These are phyloP conservation scores for Penicillium turbatum DNA, from an alignment of 495 filamentous ascomycete genomes.

Conservation along the genomic window DNA sequence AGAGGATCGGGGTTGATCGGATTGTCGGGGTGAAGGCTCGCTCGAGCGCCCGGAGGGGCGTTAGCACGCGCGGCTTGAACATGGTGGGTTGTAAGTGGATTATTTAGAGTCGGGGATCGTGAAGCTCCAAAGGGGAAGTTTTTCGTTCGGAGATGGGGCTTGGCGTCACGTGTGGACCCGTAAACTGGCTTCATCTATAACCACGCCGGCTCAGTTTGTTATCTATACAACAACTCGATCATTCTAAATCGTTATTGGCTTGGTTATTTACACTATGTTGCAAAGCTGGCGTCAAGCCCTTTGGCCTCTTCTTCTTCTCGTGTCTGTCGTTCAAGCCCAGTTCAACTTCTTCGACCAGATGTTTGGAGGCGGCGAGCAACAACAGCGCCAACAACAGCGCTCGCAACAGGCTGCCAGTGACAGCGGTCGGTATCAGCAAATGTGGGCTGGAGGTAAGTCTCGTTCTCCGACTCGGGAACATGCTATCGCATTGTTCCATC, in stretches of 20 bases:
- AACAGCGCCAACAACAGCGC: slow-evolving; percentile 59
- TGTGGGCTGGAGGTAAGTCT: slow-evolving; percentile 58
- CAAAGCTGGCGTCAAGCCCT: slow-evolving; percentile 24
- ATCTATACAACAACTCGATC: background rate
- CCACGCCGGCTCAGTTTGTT: background rate
- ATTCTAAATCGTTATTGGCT: background rate
- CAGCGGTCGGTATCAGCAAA: slow-evolving; percentile 66
- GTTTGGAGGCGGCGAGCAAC: slow-evolving; percentile 57
- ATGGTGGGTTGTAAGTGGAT: slow-evolving; percentile 24
- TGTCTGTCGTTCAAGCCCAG: slow-evolving; percentile 55
- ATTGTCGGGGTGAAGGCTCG: slow-evolving; percentile 32
- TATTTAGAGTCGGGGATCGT: slow-evolving; percentile 15
- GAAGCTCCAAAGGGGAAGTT: slow-evolving; percentile 32
- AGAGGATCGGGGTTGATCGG: slow-evolving; percentile 20
- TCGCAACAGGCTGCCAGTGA: slow-evolving; percentile 76
- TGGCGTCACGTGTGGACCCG: slow-evolving; percentile 29
- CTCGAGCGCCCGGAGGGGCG: slow-evolving; percentile 40
- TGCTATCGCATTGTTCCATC: background rate
- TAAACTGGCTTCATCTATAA: slow-evolving; percentile 31
- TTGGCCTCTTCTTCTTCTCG: slow-evolving; percentile 47
- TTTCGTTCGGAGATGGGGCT: slow-evolving; percentile 32
- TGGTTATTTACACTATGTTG: slow-evolving; percentile 24
- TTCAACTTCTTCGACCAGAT: slow-evolving; percentile 91
- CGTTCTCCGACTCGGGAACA: background rate
- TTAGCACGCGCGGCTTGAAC: slow-evolving; percentile 42